These are phyloP conservation scores for Sporothrix sp. DNA, from an alignment of 2,329 filamentous ascomycete genomes.

Conservation along the genomic window DNA sequence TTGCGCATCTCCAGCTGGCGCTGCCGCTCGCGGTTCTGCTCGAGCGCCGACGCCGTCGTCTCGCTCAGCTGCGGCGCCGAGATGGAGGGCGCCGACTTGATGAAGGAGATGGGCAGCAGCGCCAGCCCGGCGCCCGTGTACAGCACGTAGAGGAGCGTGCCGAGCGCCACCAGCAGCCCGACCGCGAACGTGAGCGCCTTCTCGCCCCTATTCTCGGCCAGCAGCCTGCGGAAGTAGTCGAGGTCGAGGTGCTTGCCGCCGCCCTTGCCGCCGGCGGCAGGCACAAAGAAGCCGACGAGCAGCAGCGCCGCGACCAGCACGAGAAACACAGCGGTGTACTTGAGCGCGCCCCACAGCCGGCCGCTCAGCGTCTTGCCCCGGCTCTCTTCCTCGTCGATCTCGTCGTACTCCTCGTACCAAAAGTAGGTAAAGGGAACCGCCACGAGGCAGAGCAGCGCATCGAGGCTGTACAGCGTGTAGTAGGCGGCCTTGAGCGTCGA, in stretches of 20 bases:
- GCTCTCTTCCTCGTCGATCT: constrained; percentile 71
- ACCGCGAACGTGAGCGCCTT: constrained; percentile 84
- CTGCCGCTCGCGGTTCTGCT: constrained; percentile 83
- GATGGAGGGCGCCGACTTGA: constrained; percentile 81
- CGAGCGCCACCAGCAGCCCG: constrained; percentile 78
- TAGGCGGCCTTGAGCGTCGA: constrained; percentile 80
- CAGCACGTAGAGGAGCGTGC: constrained; percentile 73
- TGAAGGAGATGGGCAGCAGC: constrained; percentile 77
- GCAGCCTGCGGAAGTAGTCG: constrained; percentile 81
- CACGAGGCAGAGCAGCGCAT: constrained; percentile 79
- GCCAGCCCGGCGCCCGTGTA: constrained; percentile 88
- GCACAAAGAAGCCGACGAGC: constrained; percentile 87
- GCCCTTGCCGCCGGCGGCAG: constrained; percentile 57
- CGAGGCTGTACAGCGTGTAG: constrained; percentile 84
- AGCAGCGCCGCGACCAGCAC: constrained; percentile 73
- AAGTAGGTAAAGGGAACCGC: constrained; percentile 96
- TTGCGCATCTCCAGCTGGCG: constrained; percentile 82
- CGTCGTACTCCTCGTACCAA: constrained; percentile 95
- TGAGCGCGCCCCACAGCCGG: constrained; percentile 73
- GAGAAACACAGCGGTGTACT: constrained; percentile 83
- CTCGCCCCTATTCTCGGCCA: constrained; percentile 82
- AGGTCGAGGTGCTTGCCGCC: constrained; percentile 61
- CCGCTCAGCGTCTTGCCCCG: constrained; percentile 51
- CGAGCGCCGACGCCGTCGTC: constrained; percentile 69
- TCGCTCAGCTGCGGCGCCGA: constrained; percentile 71